These are phyloP conservation scores for Cladobotryum protrusum DNA, from an alignment of 2,329 filamentous ascomycete genomes.

Conservation along the genomic window DNA sequence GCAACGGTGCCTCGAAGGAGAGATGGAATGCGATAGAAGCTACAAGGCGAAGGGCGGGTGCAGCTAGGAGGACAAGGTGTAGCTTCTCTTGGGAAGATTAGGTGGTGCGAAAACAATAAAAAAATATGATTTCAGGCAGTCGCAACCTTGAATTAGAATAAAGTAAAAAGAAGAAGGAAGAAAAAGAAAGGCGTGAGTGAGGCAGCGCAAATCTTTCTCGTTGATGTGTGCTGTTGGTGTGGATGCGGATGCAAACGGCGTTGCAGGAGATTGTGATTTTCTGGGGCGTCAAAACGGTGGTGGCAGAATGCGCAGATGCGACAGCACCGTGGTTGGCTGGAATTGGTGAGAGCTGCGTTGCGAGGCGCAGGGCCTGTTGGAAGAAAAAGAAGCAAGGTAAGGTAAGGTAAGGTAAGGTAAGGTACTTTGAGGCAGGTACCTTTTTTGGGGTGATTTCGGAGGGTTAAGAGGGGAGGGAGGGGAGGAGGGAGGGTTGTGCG, in stretches of 20 bases:
- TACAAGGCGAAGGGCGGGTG: too few relatives aligned
- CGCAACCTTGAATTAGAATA: not conserved
- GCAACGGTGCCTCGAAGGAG: too few relatives aligned
- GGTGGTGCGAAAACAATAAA: too few relatives aligned
- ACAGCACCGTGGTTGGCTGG: slow-evolving; percentile 12
- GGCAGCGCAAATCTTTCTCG: not conserved
- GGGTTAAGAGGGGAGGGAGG: not conserved
- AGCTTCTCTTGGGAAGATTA: too few relatives aligned
- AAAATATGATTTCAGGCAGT: too few relatives aligned
- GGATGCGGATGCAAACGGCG: not conserved
- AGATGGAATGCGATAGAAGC: too few relatives aligned
- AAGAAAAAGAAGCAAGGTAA: slow-evolving; percentile 32
- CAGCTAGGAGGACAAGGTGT: too few relatives aligned
- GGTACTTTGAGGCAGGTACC: too few relatives aligned
- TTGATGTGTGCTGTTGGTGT: not conserved
- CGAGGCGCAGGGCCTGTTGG: slow-evolving; percentile 41
- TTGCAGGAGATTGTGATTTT: not conserved
- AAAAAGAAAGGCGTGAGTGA: not conserved
- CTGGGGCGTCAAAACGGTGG: too few relatives aligned
- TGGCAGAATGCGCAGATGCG: slow-evolving; percentile 4
- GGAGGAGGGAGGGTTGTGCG: slow-evolving; percentile 3
- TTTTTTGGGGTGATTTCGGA: too few relatives aligned
- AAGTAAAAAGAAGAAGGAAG: not conserved
- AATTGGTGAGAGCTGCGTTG: slow-evolving; percentile 4
- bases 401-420: slow-evolving; percentile 1